These are phyloP conservation scores for barrel medic (Medicago truncatula) DNA, from an alignment of 306 rosid genomes.

Conservation along the genomic window MtrunA17r5.0-ANR NC_053043.1:2858001-2858500, in stretches of 20 bases:
- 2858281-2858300: conserved; percentile 63
- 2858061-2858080: conserved; percentile 60
- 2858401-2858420: conserved; percentile 65
- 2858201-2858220: conserved; percentile 44
- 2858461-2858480: conserved; percentile 90
- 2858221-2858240: conserved; percentile 88
- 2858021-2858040: conserved; percentile 55
- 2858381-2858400: conserved; percentile 25
- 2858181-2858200: conserved; percentile 35
- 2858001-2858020: conserved; percentile 41
- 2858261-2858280: conserved; percentile 82
- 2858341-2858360: conserved; percentile 28
- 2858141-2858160: conserved; percentile 48
- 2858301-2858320: conserved; percentile 47
- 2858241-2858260: conserved; percentile 91
- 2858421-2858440: conserved; percentile 92
- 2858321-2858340: conserved; percentile 57
- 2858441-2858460: conserved; percentile 69
- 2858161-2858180: conserved; percentile 38
- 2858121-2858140: conserved; percentile 45
- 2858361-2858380: conserved; percentile 29
- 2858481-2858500: conserved; percentile 72
- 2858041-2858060: conserved; percentile 67
- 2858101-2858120: conserved; percentile 46
- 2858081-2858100: conserved; percentile 43